Percentiles rank a stretch among this genome's conserved stretches.
These are phyloP conservation scores for Pseudomonodictys pantanalensis DNA, from an alignment of 495 filamentous ascomycete genomes.

Conservation along the genomic window DNA sequence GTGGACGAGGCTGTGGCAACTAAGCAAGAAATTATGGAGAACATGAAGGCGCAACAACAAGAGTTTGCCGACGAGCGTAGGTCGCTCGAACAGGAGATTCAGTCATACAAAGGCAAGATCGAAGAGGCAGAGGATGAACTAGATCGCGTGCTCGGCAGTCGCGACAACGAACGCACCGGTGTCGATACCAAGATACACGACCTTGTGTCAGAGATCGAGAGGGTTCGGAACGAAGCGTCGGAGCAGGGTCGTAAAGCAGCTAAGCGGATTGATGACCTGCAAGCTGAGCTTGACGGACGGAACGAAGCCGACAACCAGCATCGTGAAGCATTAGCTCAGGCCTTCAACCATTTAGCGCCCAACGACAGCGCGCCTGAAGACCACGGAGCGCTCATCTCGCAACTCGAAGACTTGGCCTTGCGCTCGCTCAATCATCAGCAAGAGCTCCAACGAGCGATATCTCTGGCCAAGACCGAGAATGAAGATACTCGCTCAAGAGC, in stretches of 20 bases:
- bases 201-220: constrained; percentile 68
- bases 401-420: constrained; percentile 53
- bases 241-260: constrained; percentile 55
- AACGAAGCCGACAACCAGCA: constrained; percentile 54
- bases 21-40: constrained; percentile 90
- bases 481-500: constrained; percentile 33
- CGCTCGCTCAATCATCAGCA: constrained; percentile 37
- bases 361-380: constrained; percentile 56
- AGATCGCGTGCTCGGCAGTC: constrained; percentile 75
- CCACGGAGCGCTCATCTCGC: constrained; percentile 56
- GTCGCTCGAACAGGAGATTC: constrained; percentile 73
- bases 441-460: constrained; percentile 40
- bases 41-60: constrained; percentile 84
- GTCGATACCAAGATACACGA: constrained; percentile 65
- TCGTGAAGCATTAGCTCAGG: constrained; percentile 55
- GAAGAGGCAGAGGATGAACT: constrained; percentile 91
- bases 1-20: constrained; percentile 83
- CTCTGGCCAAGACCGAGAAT: constrained; percentile 42
- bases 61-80: constrained; percentile 85
- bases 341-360: constrained; percentile 61
- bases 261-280: constrained; percentile 48
- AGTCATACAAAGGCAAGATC: constrained; percentile 65
- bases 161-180: constrained; percentile 71
- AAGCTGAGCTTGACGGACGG: constrained; percentile 45
- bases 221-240: constrained; percentile 53